Evolutionary conservation across 2,329 filamentous ascomycete genomes (phyloP), one percentile per base, ranked within the genome.

Genomic region (Sphaerulina vaccinii): DNA sequence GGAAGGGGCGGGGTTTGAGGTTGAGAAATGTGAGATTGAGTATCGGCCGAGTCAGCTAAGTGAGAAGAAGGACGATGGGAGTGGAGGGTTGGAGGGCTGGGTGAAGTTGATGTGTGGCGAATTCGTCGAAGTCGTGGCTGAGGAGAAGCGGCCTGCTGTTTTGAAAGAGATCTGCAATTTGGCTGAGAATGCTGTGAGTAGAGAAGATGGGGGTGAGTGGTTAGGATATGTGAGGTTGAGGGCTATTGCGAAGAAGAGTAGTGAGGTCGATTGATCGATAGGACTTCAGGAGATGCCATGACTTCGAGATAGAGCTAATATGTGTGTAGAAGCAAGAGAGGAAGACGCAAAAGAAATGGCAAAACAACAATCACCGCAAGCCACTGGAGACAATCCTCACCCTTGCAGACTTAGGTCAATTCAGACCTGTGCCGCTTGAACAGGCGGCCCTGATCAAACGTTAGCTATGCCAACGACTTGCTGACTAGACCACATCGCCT

Each of bases 11-110:
- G 75, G 75, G 0, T 78, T 79, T 43, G 61, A 63, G 22, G 73
- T 78, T 55, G 64, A 72, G 18, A 67, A 70, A 42, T 73, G 74
- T 5, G 85, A 89, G 71, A 66, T 75, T 16, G 83, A 86, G 70
- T 87, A 84, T 72, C 70, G 86, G 45, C 82, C 84, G 21, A 88
- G 85, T 21, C 73, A 65, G 52, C 56, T 76, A 33, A 77, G 70
- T 18, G 73, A 53, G 32, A 44, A 51, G 33, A 70, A 68, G 62
- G 62, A 59, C 58, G 55, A 60, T 55, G 61, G 56, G 37, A 58
- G 46, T 51, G 52, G 55, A 47, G 40, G 59, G 41, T 38, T 57
- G 49, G 54, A 53, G 81, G 81, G 2, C 70, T 88, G 57, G 45
- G 40, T 58, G 16, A 72, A 79, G 59, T 66, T 88, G 54, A 84